Conservation (phyloP, 2,329 filamentous ascomycete genomes). For the Fusarium mundagurra region DNA sequence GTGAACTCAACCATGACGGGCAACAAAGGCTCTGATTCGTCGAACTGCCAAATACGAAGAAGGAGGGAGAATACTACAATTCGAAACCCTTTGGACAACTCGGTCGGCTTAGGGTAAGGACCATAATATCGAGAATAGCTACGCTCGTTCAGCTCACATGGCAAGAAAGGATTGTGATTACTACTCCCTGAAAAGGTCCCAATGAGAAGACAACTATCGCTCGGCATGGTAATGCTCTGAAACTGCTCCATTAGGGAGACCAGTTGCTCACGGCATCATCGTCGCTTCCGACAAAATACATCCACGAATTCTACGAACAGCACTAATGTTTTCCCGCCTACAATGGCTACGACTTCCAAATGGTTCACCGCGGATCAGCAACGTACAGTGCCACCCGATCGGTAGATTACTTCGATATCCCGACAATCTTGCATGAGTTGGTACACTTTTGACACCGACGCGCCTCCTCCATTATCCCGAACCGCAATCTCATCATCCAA, state of each 20-base stretch:
- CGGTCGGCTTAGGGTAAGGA: not conserved
- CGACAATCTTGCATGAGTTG: not conserved
- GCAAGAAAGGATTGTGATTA: rapidly evolving
- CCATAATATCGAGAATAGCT: rapidly evolving
- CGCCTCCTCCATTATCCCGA: not conserved
- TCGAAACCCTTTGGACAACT: not conserved
- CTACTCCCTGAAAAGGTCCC: rapidly evolving
- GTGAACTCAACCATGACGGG: rapidly evolving
- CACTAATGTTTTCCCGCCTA: not conserved
- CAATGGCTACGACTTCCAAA: rapidly evolving
- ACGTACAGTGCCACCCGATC: not conserved
- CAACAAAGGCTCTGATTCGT: rapidly evolving
- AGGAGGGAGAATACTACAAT: not conserved
- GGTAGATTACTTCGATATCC: rapidly evolving
- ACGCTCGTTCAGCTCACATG: rapidly evolving
- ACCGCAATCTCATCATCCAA: not conserved
- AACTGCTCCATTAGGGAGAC: no score
- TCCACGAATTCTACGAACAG: not conserved
- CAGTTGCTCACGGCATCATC: rapidly evolving
- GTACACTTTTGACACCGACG: not conserved
- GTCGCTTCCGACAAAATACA: not conserved
- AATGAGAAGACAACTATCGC: rapidly evolving
- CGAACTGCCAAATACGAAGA: not conserved
- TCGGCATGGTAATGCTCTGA: rapidly evolving
- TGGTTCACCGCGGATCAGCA: not conserved